These are phyloP conservation scores for Chlorociboria aeruginascens DNA, from an alignment of 495 filamentous ascomycete species.

Conservation along the genomic window DNA sequence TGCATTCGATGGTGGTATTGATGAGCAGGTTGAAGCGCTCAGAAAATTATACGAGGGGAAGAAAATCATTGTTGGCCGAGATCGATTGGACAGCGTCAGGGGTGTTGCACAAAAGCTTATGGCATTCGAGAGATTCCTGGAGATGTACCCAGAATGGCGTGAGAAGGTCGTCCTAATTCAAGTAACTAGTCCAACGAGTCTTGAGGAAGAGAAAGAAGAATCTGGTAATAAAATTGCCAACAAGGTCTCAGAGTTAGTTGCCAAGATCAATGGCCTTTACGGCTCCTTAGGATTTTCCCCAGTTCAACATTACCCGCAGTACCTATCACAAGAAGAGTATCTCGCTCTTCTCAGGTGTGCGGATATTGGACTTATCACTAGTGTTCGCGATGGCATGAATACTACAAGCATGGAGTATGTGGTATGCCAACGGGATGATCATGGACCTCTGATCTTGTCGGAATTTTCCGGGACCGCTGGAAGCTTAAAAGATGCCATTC, in stretches of 20 bases:
- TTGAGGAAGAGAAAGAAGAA: conserved; percentile 63
- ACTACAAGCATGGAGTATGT: conserved; percentile 90
- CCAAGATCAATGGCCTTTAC: conserved; percentile 79
- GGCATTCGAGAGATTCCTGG: conserved; percentile 83
- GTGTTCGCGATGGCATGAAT: conserved; percentile 92
- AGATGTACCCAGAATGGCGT: conserved; percentile 75
- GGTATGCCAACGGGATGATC: conserved; percentile 72
- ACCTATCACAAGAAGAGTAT: conserved; percentile 76
- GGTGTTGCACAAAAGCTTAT: conserved; percentile 88
- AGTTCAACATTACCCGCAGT: conserved; percentile 87
- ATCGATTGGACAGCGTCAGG: conserved; percentile 78
- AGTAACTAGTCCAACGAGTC: conserved; percentile 76
- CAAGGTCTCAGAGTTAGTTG: conserved; percentile 76
- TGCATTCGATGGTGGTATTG: conserved; percentile 56
- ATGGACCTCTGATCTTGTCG: conserved; percentile 81
- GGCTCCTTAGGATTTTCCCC: conserved; percentile 77
- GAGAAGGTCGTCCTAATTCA: conserved; percentile 91
- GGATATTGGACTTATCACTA: conserved; percentile 84
- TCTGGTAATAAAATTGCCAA: conserved; percentile 61
- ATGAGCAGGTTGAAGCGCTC: conserved; percentile 52
- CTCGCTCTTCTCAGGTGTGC: conserved; percentile 79
- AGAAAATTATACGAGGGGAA: conserved; percentile 64
- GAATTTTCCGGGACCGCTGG: conserved; percentile 93
- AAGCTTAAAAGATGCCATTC: conserved; percentile 70
- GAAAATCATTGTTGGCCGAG: conserved; percentile 90